These are phyloP conservation scores for Moringa oleifera DNA, from an alignment of 345 rosid genomes.

Conservation along the genomic window DNA sequence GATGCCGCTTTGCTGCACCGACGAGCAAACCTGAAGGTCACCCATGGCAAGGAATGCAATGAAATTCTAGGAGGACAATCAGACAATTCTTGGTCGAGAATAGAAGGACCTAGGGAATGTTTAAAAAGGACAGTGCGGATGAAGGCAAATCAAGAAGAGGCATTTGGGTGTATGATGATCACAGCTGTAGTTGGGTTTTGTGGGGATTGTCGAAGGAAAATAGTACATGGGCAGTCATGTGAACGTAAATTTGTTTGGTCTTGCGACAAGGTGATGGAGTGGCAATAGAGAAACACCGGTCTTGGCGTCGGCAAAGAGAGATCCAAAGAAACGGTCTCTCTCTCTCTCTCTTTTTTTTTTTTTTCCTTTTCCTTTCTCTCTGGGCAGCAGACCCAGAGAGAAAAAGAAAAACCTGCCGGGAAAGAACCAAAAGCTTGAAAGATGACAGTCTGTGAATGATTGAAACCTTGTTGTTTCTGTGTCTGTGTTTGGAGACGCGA, in stretches of 20 bases:
- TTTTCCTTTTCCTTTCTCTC: too few species aligned
- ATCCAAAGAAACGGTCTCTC: neutral
- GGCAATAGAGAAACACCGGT: neutral
- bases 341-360: too few species aligned
- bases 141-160: too few species aligned
- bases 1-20: neutral
- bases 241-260: neutral
- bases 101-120: neutral
- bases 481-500: neutral
- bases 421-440: too few species aligned
- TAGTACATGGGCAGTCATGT: neutral
- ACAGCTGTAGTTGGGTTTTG: neutral
- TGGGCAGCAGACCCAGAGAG: too few species aligned
- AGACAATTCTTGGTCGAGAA: neutral
- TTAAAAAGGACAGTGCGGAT: too few species aligned
- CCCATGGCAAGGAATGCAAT: neutral
- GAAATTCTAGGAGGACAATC: neutral
- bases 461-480: neutral
- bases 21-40: constrained; percentile 13
- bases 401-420: too few species aligned
- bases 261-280: neutral
- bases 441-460: too few species aligned
- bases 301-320: neutral
- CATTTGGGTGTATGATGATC: too few species aligned
- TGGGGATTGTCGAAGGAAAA: neutral